These are phyloP conservation scores for Murraya koenigii DNA, from an alignment of 345 rosid species.

Conservation along the genomic window DNA sequence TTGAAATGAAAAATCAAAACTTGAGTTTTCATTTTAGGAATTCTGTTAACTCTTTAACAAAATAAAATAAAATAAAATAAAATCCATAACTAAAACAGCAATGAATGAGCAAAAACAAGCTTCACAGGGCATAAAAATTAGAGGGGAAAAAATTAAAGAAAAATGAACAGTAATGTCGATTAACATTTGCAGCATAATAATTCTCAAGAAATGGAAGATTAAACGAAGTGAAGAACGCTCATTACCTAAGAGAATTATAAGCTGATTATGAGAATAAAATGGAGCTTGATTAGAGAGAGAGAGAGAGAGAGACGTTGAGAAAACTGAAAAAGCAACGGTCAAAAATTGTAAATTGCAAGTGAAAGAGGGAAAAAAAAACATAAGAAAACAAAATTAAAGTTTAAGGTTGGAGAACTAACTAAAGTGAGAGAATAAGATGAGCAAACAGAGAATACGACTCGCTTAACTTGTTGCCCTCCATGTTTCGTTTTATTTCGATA, in stretches of 20 bases:
- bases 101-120: slow-evolving; percentile 2
- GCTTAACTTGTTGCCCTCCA: slow-evolving; percentile 13
- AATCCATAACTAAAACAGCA: background rate
- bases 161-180: background rate
- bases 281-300: slow-evolving; percentile 14
- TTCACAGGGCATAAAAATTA: slow-evolving; percentile 1
- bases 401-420: slow-evolving; percentile 17
- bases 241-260: slow-evolving; percentile 20
- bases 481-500: slow-evolving; percentile 14
- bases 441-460: slow-evolving; percentile 22
- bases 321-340: slow-evolving; percentile 77
- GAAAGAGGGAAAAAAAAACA: background rate
- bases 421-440: slow-evolving; percentile 15
- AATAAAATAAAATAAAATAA: background rate
- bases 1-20: background rate
- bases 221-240: background rate
- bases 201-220: background rate
- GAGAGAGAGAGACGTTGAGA: slow-evolving; percentile 39
- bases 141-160: background rate
- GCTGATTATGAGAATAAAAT: background rate
- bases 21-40: background rate
- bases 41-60: background rate
- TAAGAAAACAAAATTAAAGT: slow-evolving; percentile 10
- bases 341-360: slow-evolving; percentile 19
- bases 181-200: background rate